These are phyloP conservation scores for Penicillium sp. DNA, from an alignment of 2,329 filamentous ascomycete species.

Conservation along the genomic window DNA sequence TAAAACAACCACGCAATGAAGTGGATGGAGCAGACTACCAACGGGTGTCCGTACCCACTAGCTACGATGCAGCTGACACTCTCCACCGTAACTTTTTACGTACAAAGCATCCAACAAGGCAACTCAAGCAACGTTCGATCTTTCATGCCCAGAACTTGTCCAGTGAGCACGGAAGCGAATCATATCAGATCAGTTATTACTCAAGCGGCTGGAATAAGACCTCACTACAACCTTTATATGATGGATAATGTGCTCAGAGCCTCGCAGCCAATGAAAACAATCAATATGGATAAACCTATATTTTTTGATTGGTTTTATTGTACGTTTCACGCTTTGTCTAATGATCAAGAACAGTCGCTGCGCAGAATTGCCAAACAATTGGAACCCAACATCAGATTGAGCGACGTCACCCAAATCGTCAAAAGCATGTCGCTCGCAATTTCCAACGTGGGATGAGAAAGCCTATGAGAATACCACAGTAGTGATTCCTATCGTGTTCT, in stretches of 20 bases:
- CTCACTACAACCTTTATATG: slow-evolving; percentile 5
- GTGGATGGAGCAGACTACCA: slow-evolving; percentile 28
- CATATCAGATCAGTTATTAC: slow-evolving; percentile 14
- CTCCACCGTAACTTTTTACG: slow-evolving; percentile 25
- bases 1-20: slow-evolving; percentile 24
- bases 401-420: not conserved
- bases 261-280: slow-evolving; percentile 2
- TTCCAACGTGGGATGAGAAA: not conserved
- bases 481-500: not conserved
- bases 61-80: slow-evolving; percentile 21
- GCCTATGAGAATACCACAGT: not conserved
- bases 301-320: no score
- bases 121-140: slow-evolving; percentile 23
- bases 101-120: slow-evolving; percentile 28
- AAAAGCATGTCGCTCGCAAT: not conserved
- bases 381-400: not conserved
- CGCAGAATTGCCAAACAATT: not conserved
- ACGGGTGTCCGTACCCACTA: slow-evolving; percentile 20
- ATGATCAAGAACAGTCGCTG: not conserved
- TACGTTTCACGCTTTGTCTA: not conserved
- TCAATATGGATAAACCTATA: not conserved
- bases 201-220: slow-evolving; percentile 6
- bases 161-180: slow-evolving; percentile 23
- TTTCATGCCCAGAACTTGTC: slow-evolving; percentile 14
- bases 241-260: slow-evolving; percentile 10